A percentile compares a stretch with the other conserved stretches of the same genome.
Conservation (phyloP, 2,329 filamentous ascomycete genomes). For the Diaporthe amygdali region DNA sequence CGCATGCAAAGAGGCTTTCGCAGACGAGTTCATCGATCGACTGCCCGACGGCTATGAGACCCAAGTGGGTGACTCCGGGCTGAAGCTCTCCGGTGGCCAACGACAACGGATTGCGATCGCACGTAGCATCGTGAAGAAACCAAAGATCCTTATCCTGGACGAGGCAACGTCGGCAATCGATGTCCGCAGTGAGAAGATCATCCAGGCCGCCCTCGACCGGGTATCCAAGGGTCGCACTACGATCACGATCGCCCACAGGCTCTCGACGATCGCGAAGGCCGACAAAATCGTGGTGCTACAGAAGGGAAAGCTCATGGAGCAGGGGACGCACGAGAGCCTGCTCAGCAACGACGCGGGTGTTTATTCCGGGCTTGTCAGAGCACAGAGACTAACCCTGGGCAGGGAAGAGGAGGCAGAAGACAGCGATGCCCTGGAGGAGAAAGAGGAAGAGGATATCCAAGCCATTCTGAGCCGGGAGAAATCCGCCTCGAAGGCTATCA, state of each 20-base stretch:
- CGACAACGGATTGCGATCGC: constrained; percentile 68
- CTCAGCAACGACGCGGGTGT: constrained; percentile 64
- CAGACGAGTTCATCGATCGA: constrained; percentile 70
- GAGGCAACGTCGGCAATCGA: constrained; percentile 67
- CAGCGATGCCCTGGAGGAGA: constrained; percentile 34
- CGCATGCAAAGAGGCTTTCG: constrained; percentile 71
- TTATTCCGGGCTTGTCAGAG: constrained; percentile 71
- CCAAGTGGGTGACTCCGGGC: constrained; percentile 76
- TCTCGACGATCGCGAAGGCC: constrained; percentile 78
- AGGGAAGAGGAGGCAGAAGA: constrained; percentile 43
- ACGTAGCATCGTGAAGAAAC: constrained; percentile 62
- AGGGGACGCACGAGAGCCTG: constrained; percentile 77
- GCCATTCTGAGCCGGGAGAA: constrained; percentile 49
- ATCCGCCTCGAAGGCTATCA: constrained; percentile 47
- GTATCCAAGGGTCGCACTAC: constrained; percentile 64
- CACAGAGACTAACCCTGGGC: constrained; percentile 64
- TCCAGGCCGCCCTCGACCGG: constrained; percentile 60
- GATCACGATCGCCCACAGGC: constrained; percentile 71
- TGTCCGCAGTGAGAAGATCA: constrained; percentile 47
- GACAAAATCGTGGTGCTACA: constrained; percentile 80
- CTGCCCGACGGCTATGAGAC: constrained; percentile 74
- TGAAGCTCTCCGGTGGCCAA: constrained; percentile 72
- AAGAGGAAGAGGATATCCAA: constrained; percentile 46
- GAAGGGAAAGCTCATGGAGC: constrained; percentile 73
- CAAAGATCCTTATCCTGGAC: constrained; percentile 68